phyloP scores from a whole-genome alignment of 257 asterid species.

The Salvia hispanica region DNA sequence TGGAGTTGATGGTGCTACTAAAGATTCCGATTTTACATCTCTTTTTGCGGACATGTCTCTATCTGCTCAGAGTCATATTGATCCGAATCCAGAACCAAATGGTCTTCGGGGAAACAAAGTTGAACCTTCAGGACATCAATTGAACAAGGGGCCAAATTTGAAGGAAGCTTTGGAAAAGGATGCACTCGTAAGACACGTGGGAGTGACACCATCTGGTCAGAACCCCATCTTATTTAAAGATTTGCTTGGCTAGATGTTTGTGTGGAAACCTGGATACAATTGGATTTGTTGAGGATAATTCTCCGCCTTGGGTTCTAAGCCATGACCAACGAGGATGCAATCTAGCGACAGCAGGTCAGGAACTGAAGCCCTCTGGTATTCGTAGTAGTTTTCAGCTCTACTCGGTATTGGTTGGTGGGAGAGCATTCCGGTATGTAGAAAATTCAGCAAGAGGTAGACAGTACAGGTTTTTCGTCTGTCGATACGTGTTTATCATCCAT shows the following conservation, averaged over 20 bases:
- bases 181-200: conserved; percentile 90
- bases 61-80: conserved; percentile 40
- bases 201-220: conserved; percentile 83
- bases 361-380: not conserved
- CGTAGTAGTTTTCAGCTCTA: conserved; percentile 29
- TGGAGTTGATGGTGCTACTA: conserved; percentile 38
- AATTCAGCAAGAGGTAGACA: conserved; percentile 29
- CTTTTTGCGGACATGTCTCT: conserved; percentile 58
- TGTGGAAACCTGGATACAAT: conserved; percentile 19
- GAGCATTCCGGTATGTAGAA: conserved; percentile 30
- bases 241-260: conserved; percentile 60
- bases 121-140: conserved; percentile 35
- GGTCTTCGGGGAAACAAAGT: conserved; percentile 45
- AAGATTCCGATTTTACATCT: conserved; percentile 62
- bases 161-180: conserved; percentile 86
- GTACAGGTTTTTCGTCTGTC: conserved; percentile 25
- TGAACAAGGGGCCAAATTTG: conserved; percentile 67
- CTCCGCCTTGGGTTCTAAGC: conserved; percentile 24
- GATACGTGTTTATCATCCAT: conserved; percentile 26
- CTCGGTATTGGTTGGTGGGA: conserved; percentile 33
- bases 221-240: conserved; percentile 87
- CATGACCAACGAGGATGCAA: conserved; percentile 3
- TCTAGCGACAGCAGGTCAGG: not conserved
- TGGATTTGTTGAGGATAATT: conserved; percentile 25
- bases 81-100: conserved; percentile 39